A percentile compares a stretch with the other conserved stretches of the same genome.
Evolutionary conservation across 169 alveolate species (phyloP).

Genomic region (Plasmodium vivax): DNA sequence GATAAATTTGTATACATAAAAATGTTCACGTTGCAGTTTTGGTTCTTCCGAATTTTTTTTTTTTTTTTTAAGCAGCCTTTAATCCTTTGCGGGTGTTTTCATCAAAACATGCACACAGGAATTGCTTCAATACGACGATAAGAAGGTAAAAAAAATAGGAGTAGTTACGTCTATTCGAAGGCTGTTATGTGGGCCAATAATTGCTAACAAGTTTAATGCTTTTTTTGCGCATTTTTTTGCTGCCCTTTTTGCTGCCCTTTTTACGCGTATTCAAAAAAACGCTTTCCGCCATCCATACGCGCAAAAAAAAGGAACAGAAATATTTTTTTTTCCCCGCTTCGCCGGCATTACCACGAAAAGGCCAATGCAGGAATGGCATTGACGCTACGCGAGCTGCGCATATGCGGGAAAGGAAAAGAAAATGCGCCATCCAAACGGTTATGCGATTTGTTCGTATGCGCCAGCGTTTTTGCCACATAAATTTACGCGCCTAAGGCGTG

Average conservation of each 20-base stretch:
- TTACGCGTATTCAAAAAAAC: not conserved
- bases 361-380: not conserved
- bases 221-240: not conserved
- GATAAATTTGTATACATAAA: not conserved
- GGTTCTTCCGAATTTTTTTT: not conserved
- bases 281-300: not conserved
- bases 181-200: not conserved
- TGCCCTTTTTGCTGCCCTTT: not conserved
- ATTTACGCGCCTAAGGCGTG: not conserved
- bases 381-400: not conserved
- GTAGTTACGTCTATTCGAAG: not conserved
- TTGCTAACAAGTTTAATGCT: not conserved
- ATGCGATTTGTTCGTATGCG: not conserved
- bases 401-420: not conserved
- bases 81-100: not conserved
- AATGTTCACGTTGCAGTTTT: not conserved
- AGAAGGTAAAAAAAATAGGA: not conserved
- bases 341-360: not conserved
- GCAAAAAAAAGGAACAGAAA: not conserved
- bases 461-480: not conserved
- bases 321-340: not conserved
- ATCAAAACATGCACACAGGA: not conserved
- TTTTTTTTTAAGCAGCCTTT: not conserved
- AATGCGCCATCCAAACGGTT: not conserved
- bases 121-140: not conserved